Conservation (phyloP, 2,329 filamentous ascomycete genomes). For the Byssoonygena ceratinophila region DNA sequence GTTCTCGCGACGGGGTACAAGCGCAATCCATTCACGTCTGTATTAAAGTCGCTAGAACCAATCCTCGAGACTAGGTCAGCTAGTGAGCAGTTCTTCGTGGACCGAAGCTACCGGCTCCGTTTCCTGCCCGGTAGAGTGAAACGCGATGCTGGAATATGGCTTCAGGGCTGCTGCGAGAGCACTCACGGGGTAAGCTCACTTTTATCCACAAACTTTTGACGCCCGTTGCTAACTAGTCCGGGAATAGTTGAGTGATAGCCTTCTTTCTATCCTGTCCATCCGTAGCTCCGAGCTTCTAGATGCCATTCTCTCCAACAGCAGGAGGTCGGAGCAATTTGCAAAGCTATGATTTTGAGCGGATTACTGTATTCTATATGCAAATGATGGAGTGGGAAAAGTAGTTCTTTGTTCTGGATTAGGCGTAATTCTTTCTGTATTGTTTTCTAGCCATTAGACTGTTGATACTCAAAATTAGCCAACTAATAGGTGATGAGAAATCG, state of each 20-base stretch:
- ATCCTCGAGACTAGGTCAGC: slow-evolving; percentile 8
- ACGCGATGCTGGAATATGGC: slow-evolving; percentile 68
- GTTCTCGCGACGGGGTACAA: slow-evolving; percentile 82
- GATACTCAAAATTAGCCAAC: not conserved
- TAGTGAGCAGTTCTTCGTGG: slow-evolving; percentile 43
- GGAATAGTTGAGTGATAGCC: slow-evolving; percentile 57
- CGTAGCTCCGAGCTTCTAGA: slow-evolving; percentile 17
- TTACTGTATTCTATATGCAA: slow-evolving; percentile 1
- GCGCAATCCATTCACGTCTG: slow-evolving; percentile 64
- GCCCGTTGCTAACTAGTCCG: not conserved
- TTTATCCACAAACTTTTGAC: not conserved
- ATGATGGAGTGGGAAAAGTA: not conserved
- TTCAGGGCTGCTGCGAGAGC: slow-evolving; percentile 87
- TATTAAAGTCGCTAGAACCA: slow-evolving; percentile 46
- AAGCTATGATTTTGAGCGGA: slow-evolving; percentile 13
- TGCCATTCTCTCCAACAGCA: slow-evolving; percentile 16
- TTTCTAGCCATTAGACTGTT: not conserved
- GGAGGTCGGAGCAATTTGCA: slow-evolving; percentile 12
- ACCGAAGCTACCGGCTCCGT: slow-evolving; percentile 66
- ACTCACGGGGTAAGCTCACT: slow-evolving; percentile 56
- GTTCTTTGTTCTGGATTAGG: not conserved
- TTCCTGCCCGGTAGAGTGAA: slow-evolving; percentile 59
- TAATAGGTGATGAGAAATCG: no score
- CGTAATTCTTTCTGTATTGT: not conserved
- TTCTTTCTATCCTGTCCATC: slow-evolving; percentile 66